Evolutionary conservation across 176 grass and related monocot species (phyloP).

Genomic region (Musa troglodytarum): DNA sequence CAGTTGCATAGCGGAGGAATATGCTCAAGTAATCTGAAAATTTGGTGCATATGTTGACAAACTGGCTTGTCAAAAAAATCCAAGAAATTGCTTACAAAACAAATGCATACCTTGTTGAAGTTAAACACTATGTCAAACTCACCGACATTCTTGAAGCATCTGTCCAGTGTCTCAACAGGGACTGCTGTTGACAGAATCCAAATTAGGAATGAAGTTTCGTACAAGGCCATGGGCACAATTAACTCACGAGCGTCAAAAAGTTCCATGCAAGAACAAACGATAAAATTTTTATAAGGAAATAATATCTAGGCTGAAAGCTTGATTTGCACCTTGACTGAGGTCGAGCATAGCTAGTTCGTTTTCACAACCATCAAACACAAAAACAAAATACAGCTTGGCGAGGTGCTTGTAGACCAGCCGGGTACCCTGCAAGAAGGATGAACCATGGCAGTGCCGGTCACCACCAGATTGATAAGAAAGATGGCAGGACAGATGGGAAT

Average conservation of each 20-base stretch:
- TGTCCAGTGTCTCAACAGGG: conserved; percentile 83
- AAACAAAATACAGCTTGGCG: conserved; percentile 80
- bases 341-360: conserved; percentile 94
- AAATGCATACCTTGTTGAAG: conserved; percentile 70
- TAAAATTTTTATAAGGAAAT: background rate
- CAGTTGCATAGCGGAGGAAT: background rate
- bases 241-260: background rate
- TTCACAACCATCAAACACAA: conserved; percentile 81
- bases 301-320: background rate
- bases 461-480: background rate
- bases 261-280: background rate
- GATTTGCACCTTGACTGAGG: conserved; percentile 76
- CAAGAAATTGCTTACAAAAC: background rate
- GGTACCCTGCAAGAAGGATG: conserved; percentile 42
- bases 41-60: background rate
- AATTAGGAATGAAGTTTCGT: conserved; percentile 5
- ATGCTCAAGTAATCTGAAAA: background rate
- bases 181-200: conserved; percentile 41
- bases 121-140: conserved; percentile 92
- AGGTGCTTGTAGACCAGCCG: conserved; percentile 88
- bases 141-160: conserved; percentile 98
- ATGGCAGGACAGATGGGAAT: background rate
- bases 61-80: background rate
- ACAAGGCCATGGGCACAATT: background rate
- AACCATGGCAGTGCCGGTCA: background rate